These are phyloP conservation scores for Pelargonium fulgidum DNA, from an alignment of 441 rosid genomes.

Conservation along the genomic window DNA sequence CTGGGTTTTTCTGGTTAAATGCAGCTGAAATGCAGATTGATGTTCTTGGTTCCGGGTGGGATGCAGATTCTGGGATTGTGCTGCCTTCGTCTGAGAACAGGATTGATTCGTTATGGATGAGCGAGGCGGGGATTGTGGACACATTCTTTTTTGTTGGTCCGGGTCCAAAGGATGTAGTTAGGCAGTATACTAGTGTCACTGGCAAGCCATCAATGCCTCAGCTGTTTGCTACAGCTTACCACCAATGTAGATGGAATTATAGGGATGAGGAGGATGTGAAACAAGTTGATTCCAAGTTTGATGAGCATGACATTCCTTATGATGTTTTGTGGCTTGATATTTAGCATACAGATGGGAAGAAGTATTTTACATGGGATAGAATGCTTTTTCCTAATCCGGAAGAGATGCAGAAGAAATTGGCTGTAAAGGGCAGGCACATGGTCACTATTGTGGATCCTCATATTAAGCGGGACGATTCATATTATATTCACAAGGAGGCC, in stretches of 20 bases:
- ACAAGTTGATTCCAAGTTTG: slow-evolving; percentile 87
- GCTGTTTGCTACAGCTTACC: slow-evolving; percentile 85
- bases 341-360: slow-evolving; percentile 92
- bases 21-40: slow-evolving; percentile 99
- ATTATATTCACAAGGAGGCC: slow-evolving; percentile 76
- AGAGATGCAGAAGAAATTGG: slow-evolving; percentile 86
- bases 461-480: slow-evolving; percentile 82
- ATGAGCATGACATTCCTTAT: slow-evolving; percentile 92
- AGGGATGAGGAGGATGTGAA: slow-evolving; percentile 98
- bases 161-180: slow-evolving; percentile 85
- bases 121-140: slow-evolving; percentile 95
- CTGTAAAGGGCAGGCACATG: slow-evolving; percentile 88
- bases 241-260: slow-evolving; percentile 97
- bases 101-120: slow-evolving; percentile 92
- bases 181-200: slow-evolving; percentile 72
- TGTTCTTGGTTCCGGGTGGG: slow-evolving; percentile 84
- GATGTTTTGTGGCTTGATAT: slow-evolving; percentile 98
- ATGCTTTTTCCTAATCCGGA: slow-evolving; percentile 78
- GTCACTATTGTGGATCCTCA: slow-evolving; percentile 98
- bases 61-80: slow-evolving; percentile 60
- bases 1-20: slow-evolving; percentile 94
- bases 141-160: slow-evolving; percentile 85
- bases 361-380: slow-evolving; percentile 88
- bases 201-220: slow-evolving; percentile 92
- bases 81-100: slow-evolving; percentile 52